Evolutionary conservation across 164 flowering plant genomes (phyloP).

Genomic region (Stephania yunnanensis): DNA sequence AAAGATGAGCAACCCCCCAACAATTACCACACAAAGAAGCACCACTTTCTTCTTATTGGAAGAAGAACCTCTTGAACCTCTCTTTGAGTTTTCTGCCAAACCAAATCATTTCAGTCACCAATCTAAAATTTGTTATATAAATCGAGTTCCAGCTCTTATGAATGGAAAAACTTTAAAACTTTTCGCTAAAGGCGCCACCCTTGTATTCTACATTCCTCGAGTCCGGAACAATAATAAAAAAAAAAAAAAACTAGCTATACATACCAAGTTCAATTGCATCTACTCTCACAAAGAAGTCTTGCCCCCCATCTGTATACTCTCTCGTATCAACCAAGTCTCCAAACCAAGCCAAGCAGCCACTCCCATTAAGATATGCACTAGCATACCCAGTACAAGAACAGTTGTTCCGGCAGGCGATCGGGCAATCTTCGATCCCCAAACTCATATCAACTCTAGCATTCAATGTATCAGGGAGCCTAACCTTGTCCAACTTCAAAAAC

Average conservation of each 20-base stretch:
- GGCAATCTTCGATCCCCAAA: not conserved
- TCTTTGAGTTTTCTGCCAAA: not conserved
- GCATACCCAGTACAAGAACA: constrained; percentile 9
- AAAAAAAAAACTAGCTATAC: no score
- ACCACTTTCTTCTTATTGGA: not conserved
- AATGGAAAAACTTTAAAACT: no score
- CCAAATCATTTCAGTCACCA: not conserved
- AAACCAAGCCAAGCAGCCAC: constrained; percentile 2
- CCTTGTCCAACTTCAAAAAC: constrained; percentile 1
- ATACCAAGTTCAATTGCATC: not conserved
- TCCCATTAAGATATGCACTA: constrained; percentile 4
- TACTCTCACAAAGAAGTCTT: not conserved
- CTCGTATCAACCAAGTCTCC: constrained; percentile 5
- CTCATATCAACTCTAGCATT: not conserved
- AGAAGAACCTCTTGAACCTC: not conserved
- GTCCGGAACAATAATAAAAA: no score
- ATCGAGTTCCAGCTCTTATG: no score
- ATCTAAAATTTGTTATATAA: not conserved
- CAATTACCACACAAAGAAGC: not conserved
- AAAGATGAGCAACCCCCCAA: not conserved
- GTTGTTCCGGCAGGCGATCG: not conserved
- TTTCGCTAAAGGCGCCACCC: no score
- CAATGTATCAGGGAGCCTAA: constrained; percentile 11
- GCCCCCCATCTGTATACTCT: constrained; percentile 4
- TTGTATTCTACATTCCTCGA: no score